Percentiles rank a stretch among this genome's conserved stretches.
phyloP scores from a whole-genome alignment of 2,329 filamentous ascomycete species.

The Neopestalotiopsis rosae region DNA sequence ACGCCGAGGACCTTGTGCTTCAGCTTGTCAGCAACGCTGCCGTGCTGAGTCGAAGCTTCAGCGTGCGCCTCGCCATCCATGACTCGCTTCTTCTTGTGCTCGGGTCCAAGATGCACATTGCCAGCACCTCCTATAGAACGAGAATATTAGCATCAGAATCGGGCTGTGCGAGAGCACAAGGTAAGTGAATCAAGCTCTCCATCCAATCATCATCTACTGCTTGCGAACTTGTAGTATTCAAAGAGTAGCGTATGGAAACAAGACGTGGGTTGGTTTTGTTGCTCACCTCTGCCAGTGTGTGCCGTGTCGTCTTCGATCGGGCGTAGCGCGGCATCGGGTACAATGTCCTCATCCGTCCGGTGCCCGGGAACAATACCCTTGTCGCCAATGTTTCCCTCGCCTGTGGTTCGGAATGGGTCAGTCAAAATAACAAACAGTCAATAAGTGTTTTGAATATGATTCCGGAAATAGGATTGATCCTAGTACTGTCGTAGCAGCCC shows the following conservation, averaged over 20 bases:
- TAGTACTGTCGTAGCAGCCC: background rate
- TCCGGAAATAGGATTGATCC: background rate
- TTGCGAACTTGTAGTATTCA: too few species aligned
- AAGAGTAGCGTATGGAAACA: background rate
- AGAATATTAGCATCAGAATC: background rate
- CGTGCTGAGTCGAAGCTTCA: conserved; percentile 32
- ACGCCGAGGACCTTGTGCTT: conserved; percentile 59
- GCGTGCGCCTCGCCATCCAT: conserved; percentile 36
- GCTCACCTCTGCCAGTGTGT: conserved; percentile 61
- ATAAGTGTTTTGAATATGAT: background rate
- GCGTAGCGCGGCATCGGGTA: conserved; percentile 59
- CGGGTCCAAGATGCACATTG: conserved; percentile 52
- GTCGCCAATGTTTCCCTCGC: conserved; percentile 64
- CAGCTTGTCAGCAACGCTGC: conserved; percentile 60
- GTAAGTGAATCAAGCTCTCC: background rate
- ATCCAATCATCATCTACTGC: background rate
- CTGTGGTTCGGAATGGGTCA: conserved; percentile 36
- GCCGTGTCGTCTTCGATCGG: conserved; percentile 53
- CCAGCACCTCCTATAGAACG: conserved; percentile 50
- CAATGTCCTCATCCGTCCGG: conserved; percentile 56
- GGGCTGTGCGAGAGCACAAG: background rate
- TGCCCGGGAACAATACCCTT: conserved; percentile 41
- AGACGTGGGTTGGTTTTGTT: background rate
- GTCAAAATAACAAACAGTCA: background rate
- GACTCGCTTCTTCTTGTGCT: conserved; percentile 30